A percentile compares a stretch with the other conserved stretches of the same genome.
These are phyloP conservation scores for Ogataea hybrid DNA, from an alignment of 1,139 yeast species.

Conservation along the genomic window DNA sequence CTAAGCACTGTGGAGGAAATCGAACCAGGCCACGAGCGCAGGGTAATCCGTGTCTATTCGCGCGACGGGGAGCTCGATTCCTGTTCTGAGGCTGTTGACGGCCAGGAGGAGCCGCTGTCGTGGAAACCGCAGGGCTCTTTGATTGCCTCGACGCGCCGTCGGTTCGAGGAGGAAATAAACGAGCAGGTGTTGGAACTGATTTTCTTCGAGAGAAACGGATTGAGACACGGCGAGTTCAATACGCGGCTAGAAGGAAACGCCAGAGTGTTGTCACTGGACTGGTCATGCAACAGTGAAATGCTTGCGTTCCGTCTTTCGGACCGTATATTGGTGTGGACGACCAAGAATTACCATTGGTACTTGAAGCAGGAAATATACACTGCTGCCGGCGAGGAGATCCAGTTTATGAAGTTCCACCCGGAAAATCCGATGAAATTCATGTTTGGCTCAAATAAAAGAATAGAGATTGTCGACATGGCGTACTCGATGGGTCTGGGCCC, in stretches of 20 bases:
- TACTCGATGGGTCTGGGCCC: conserved; percentile 69
- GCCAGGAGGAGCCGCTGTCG: conserved; percentile 66
- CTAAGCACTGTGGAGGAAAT: conserved; percentile 60
- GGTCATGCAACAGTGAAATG: conserved; percentile 85
- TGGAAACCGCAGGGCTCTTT: conserved; percentile 94
- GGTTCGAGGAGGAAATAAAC: conserved; percentile 45
- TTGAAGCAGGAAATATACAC: conserved; percentile 71
- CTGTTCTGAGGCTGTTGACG: conserved; percentile 89
- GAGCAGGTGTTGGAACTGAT: conserved; percentile 53
- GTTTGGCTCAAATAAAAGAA: conserved; percentile 50
- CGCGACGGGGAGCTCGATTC: conserved; percentile 79
- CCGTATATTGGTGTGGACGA: conserved; percentile 81
- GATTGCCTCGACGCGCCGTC: conserved; percentile 79
- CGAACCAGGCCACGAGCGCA: conserved; percentile 49
- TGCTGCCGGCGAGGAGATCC: conserved; percentile 37
- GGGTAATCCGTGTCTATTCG: conserved; percentile 80
- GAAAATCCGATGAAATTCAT: conserved; percentile 79
- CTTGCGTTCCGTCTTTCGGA: conserved; percentile 64
- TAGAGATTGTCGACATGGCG: conserved; percentile 71
- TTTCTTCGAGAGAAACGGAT: conserved; percentile 91
- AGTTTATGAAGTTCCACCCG: conserved; percentile 77
- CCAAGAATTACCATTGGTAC: conserved; percentile 95
- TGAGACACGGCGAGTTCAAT: conserved; percentile 84
- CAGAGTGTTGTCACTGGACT: conserved; percentile 52
- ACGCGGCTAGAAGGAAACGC: conserved; percentile 56